A percentile compares a stretch with the other conserved stretches of the same genome.
Evolutionary conservation across 2,329 filamentous ascomycete genomes (phyloP).

Genomic region (Botrytis fragariae): DNA sequence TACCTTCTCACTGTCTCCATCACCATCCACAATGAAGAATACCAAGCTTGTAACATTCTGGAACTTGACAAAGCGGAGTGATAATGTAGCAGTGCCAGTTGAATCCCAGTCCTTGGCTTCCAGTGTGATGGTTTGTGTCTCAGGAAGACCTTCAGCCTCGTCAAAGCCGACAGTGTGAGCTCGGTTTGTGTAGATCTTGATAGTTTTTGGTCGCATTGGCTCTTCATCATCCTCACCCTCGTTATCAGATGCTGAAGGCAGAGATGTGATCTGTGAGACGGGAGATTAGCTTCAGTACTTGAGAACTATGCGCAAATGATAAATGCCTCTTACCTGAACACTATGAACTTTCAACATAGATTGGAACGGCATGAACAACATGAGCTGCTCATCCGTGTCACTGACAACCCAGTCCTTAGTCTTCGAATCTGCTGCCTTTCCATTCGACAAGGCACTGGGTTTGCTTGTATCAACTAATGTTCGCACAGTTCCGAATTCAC

Average conservation of each 20-base stretch:
- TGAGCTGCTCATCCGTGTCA: conserved; percentile 93
- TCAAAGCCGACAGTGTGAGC: conserved; percentile 91
- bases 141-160: conserved; percentile 82
- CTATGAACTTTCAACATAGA: conserved; percentile 87
- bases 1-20: conserved; percentile 79
- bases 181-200: conserved; percentile 85
- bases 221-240: conserved; percentile 75
- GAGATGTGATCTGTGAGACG: conserved; percentile 71
- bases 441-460: conserved; percentile 62
- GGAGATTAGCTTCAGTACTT: background rate
- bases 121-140: conserved; percentile 78
- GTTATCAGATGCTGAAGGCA: conserved; percentile 54
- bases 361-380: conserved; percentile 90
- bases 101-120: conserved; percentile 76
- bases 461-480: conserved; percentile 68
- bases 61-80: conserved; percentile 92
- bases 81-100: conserved; percentile 68
- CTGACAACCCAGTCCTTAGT: conserved; percentile 86
- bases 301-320: background rate
- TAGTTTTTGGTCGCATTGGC: conserved; percentile 75
- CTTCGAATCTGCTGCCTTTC: conserved; percentile 48
- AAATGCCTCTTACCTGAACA: conserved; percentile 52
- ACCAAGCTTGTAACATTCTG: conserved; percentile 87
- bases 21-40: conserved; percentile 84
- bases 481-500: conserved; percentile 68